Evolutionary conservation across 179 eudicot genomes (phyloP).

Genomic region (Corrigiola litoralis): DNA sequence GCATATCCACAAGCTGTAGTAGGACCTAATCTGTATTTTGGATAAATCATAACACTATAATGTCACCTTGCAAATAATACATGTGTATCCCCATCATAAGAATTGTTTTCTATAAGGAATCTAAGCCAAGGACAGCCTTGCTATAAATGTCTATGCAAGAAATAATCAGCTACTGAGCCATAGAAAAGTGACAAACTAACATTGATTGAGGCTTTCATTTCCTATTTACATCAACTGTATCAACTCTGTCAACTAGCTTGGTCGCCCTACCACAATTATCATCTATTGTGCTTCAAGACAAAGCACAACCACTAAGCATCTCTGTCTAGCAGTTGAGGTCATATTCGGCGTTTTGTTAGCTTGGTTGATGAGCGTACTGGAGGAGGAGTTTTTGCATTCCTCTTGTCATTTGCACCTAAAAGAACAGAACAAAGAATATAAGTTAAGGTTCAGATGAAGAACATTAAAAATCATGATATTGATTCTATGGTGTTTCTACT

Average conservation of each 20-base stretch:
- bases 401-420: slow-evolving; percentile 34
- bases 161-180: not conserved
- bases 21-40: too few species aligned
- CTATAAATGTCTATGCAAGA: not conserved
- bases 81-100: too few species aligned
- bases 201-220: not conserved
- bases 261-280: not conserved
- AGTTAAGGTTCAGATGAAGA: not conserved
- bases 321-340: not conserved
- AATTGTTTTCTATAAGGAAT: too few species aligned
- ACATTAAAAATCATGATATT: not conserved
- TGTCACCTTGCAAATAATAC: too few species aligned
- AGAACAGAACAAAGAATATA: slow-evolving; percentile 1
- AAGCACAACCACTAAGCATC: slow-evolving; percentile 13
- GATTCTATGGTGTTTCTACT: slow-evolving; percentile 18
- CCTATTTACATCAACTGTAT: slow-evolving; percentile 14
- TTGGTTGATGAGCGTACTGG: slow-evolving; percentile 44
- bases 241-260: not conserved
- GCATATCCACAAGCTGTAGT: too few species aligned
- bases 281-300: slow-evolving; percentile 26
- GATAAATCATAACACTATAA: too few species aligned
- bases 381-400: slow-evolving; percentile 61
- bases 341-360: slow-evolving; percentile 45
- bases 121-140: not conserved
- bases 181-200: not conserved